These are phyloP conservation scores for Ocimum tenuiflorum DNA, from an alignment of 257 asterid species.

Conservation along the genomic window DNA sequence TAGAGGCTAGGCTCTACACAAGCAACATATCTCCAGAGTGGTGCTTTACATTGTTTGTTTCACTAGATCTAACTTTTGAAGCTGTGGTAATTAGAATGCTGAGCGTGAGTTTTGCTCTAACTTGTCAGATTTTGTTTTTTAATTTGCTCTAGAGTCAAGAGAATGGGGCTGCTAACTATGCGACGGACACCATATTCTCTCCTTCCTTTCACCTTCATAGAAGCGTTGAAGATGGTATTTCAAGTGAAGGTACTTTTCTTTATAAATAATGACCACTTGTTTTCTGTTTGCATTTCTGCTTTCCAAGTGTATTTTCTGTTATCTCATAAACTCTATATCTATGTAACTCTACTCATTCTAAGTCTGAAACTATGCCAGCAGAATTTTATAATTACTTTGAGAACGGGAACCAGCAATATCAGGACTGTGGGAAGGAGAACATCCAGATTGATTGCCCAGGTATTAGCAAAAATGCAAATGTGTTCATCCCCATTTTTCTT, in stretches of 20 bases:
- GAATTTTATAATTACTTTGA: constrained; percentile 54
- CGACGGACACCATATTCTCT: constrained; percentile 68
- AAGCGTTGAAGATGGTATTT: constrained; percentile 45
- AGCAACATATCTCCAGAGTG: not conserved
- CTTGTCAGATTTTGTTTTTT: constrained; percentile 7
- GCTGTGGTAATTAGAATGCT: not conserved
- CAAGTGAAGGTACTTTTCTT: constrained; percentile 48
- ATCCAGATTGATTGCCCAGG: constrained; percentile 45
- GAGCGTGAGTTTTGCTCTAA: constrained; percentile 10
- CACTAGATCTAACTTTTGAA: not conserved
- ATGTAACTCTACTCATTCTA: constrained; percentile 2
- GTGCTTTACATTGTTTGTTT: not conserved
- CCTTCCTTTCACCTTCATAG: constrained; percentile 67
- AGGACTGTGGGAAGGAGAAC: constrained; percentile 46
- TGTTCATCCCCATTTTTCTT: constrained; percentile 10
- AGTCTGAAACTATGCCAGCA: constrained; percentile 23
- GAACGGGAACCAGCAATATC: constrained; percentile 46
- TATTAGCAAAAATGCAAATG: constrained; percentile 17
- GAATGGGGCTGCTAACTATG: constrained; percentile 34
- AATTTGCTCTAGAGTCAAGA: constrained; percentile 40
- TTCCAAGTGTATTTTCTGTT: not conserved
- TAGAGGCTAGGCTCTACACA: constrained; percentile 5
- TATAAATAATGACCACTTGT: not conserved
- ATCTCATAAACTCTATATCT: not conserved
- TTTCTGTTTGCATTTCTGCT: not conserved